Conservation (phyloP, 2,329 filamentous ascomycete genomes). For the Diaporthe destruens region DNA sequence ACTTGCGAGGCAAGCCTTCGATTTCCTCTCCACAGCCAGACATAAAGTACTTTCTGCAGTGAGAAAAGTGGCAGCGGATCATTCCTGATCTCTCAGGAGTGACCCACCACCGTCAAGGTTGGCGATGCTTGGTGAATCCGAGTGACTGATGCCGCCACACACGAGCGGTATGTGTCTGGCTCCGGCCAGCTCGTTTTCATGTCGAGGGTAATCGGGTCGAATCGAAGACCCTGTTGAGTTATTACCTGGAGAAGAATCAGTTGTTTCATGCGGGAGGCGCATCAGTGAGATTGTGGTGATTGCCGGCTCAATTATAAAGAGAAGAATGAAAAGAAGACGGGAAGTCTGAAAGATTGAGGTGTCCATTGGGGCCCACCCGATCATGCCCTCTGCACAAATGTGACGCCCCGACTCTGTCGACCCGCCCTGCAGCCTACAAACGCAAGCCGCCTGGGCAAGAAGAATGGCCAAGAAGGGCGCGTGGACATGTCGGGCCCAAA, state of each 20-base stretch:
- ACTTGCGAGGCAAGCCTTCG: not conserved
- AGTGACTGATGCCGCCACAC: conserved; percentile 12
- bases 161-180: not conserved
- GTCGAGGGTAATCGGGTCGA: conserved; percentile 2
- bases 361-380: conserved; percentile 35
- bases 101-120: conserved; percentile 28
- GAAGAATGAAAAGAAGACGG: not conserved
- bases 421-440: conserved; percentile 28
- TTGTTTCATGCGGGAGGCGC: conserved; percentile 30
- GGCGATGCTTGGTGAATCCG: conserved; percentile 2
- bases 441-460: conserved; percentile 4
- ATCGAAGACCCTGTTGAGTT: not conserved
- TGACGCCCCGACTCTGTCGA: conserved; percentile 10
- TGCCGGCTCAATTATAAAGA: not conserved
- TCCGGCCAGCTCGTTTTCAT: conserved; percentile 3
- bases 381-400: conserved; percentile 31
- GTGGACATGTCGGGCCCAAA: conserved; percentile 32
- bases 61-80: conserved; percentile 60
- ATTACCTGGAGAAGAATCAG: conserved; percentile 35
- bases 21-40: conserved; percentile 63
- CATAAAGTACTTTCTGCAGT: conserved; percentile 62
- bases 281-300: conserved; percentile 3
- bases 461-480: conserved; percentile 13
- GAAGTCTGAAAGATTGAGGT: conserved; percentile 27
- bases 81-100: conserved; percentile 32